Conservation (phyloP, 768 basidiomycete species). For the Terana coerulea region DNA sequence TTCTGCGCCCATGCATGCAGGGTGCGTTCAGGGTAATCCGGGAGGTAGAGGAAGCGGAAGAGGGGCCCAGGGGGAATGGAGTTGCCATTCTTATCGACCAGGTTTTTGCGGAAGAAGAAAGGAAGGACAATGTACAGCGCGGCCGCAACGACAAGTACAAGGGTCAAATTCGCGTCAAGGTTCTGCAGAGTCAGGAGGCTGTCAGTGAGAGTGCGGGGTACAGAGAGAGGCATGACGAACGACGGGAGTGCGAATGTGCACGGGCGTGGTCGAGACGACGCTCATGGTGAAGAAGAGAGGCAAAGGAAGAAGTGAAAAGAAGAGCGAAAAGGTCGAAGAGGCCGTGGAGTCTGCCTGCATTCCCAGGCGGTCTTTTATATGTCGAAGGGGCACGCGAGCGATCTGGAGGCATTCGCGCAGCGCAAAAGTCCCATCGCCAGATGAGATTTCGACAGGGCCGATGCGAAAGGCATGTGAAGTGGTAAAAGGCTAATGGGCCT, state of each 20-base stretch:
- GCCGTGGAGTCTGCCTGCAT: not conserved
- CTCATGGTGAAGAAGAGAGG: slow-evolving; percentile 9
- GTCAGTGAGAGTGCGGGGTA: not conserved
- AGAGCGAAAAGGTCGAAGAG: slow-evolving; percentile 3
- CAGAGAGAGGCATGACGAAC: slow-evolving; percentile 5
- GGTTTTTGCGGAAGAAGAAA: slow-evolving; percentile 17
- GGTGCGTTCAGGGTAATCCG: slow-evolving; percentile 39
- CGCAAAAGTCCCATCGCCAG: not conserved
- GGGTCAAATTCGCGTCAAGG: slow-evolving; percentile 9
- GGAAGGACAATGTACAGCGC: slow-evolving; percentile 14
- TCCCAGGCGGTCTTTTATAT: slow-evolving; percentile 6
- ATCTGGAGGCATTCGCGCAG: not conserved
- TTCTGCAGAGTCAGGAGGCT: slow-evolving; percentile 7
- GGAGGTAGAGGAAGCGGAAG: slow-evolving; percentile 34
- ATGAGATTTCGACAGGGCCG: slow-evolving; percentile 2
- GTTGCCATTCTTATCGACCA: slow-evolving; percentile 22
- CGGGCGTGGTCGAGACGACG: slow-evolving; percentile 8
- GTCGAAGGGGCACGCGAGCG: slow-evolving; percentile 1
- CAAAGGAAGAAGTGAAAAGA: slow-evolving; percentile 1
- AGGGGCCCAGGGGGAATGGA: slow-evolving; percentile 22
- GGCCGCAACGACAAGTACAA: slow-evolving; percentile 4
- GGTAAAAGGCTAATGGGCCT: not conserved
- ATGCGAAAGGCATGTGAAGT: slow-evolving; percentile 7
- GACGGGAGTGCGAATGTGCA: slow-evolving; percentile 6
- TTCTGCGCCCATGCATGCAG: slow-evolving; percentile 40